phyloP scores from a whole-genome alignment of 2,329 filamentous ascomycete genomes.

The Cladosporium sp. region DNA sequence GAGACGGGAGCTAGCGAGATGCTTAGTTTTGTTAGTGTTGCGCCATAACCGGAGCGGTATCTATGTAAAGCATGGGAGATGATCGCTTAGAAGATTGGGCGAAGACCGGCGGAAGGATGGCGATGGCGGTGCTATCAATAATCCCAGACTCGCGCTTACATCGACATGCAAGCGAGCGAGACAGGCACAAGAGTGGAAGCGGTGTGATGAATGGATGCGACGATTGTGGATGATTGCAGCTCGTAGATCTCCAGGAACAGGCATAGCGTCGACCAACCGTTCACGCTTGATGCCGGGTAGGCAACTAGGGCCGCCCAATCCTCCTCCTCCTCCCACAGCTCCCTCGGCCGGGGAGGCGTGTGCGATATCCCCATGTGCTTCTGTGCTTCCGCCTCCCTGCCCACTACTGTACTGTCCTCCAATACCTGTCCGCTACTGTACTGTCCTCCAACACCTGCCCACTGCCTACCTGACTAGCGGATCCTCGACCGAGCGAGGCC shows the following conservation, averaged over 20 bases:
- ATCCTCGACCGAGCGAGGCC: neutral
- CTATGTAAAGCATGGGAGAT: neutral
- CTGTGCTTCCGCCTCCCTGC: neutral
- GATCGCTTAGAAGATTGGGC: neutral
- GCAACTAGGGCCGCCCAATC: slow-evolving; percentile 4
- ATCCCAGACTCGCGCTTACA: neutral
- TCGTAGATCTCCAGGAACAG: neutral
- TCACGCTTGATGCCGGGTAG: neutral
- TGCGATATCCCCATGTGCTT: neutral
- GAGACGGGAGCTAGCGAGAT: slow-evolving; percentile 2
- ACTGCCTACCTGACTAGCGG: neutral
- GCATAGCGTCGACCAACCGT: neutral
- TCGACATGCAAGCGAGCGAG: neutral
- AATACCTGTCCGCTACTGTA: too few relatives aligned
- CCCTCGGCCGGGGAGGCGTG: neutral
- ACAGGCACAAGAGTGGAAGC: neutral
- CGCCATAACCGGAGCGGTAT: neutral
- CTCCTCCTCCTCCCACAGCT: neutral
- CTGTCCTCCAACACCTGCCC: neutral
- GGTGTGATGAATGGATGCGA: neutral
- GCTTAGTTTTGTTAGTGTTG: neutral
- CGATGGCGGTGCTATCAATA: neutral
- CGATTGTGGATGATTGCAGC: neutral
- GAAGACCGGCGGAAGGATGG: neutral
- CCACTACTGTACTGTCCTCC: neutral